A percentile compares a stretch with the other conserved stretches of the same genome.
These are phyloP conservation scores for Silybum marianum DNA, from an alignment of 129 eudicot species.

Conservation along the genomic window DNA sequence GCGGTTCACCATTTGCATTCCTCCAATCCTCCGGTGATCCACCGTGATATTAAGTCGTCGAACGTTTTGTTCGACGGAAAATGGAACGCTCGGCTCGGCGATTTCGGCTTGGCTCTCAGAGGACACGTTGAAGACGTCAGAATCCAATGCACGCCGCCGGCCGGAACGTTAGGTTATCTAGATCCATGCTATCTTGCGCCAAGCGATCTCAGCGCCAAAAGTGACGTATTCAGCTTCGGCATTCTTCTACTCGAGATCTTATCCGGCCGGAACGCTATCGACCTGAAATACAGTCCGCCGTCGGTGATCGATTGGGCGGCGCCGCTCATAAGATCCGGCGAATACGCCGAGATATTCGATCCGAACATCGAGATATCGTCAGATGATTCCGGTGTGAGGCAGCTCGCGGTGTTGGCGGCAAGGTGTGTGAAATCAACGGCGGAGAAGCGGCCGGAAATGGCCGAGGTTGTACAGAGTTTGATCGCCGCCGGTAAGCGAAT, in stretches of 20 bases:
- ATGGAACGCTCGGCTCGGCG: conserved; percentile 68
- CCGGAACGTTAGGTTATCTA: conserved; percentile 93
- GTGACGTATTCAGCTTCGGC: conserved; percentile 88
- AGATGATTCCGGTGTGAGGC: conserved; percentile 48
- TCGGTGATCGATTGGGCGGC: conserved; percentile 90
- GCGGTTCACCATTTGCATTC: conserved; percentile 68
- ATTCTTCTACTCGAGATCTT: conserved; percentile 70
- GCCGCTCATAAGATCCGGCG: conserved; percentile 66
- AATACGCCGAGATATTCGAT: conserved; percentile 55
- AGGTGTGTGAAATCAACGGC: conserved; percentile 67
- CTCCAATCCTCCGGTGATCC: conserved; percentile 79
- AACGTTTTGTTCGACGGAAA: conserved; percentile 67
- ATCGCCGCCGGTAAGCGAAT: conserved; percentile 35
- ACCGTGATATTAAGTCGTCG: conserved; percentile 88
- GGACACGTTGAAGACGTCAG: conserved; percentile 88
- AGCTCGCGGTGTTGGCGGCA: conserved; percentile 67
- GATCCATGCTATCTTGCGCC: conserved; percentile 93
- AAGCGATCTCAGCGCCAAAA: conserved; percentile 73
- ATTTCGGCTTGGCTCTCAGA: conserved; percentile 81
- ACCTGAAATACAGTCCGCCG: conserved; percentile 72
- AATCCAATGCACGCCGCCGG: conserved; percentile 78
- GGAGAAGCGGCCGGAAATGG: conserved; percentile 74
- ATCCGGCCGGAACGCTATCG: conserved; percentile 87
- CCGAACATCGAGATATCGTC: conserved; percentile 47
- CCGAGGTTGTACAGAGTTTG: conserved; percentile 67